Evolutionary conservation across 1,284 basidiomycete genomes (phyloP).

Genomic region (Ganoderma sinense): DNA sequence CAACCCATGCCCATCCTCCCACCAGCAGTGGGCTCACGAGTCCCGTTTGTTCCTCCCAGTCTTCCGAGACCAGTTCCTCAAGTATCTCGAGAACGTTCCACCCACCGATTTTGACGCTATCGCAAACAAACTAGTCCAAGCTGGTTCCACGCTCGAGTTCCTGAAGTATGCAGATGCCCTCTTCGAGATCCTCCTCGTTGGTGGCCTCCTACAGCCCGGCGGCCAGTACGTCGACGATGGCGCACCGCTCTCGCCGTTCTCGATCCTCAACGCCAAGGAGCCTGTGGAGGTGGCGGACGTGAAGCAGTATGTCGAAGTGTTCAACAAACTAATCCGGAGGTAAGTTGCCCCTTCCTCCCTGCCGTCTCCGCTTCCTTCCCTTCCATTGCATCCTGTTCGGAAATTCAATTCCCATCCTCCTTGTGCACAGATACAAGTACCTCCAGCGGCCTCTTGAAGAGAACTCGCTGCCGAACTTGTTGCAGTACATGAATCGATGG

Average conservation of each 20-base stretch:
- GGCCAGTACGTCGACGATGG: slow-evolving; percentile 91
- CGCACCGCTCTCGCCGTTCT: slow-evolving; percentile 83
- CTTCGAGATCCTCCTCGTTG: slow-evolving; percentile 94
- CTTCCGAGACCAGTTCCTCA: slow-evolving; percentile 95
- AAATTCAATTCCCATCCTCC: not conserved
- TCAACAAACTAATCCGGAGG: slow-evolving; percentile 96
- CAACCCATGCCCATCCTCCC: slow-evolving; percentile 9
- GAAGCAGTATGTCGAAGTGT: slow-evolving; percentile 91
- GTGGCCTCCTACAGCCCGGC: slow-evolving; percentile 95
- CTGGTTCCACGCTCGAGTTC: slow-evolving; percentile 91
- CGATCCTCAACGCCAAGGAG: slow-evolving; percentile 83
- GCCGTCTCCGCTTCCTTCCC: slow-evolving; percentile 3
- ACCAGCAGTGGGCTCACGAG: not conserved
- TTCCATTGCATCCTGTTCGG: not conserved
- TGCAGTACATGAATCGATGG: slow-evolving; percentile 94
- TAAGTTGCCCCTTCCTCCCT: slow-evolving; percentile 40
- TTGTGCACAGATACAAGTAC: slow-evolving; percentile 89
- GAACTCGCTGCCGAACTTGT: slow-evolving; percentile 80
- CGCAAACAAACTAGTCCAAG: slow-evolving; percentile 88
- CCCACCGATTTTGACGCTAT: slow-evolving; percentile 85
- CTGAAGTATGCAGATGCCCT: slow-evolving; percentile 96
- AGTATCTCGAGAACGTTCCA: slow-evolving; percentile 90
- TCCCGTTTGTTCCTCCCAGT: slow-evolving; percentile 53
- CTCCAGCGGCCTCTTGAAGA: slow-evolving; percentile 96
- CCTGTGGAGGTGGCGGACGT: slow-evolving; percentile 83